phyloP scores from a whole-genome alignment of 805 yeast genomes.

The Myxozyma geophila region DNA sequence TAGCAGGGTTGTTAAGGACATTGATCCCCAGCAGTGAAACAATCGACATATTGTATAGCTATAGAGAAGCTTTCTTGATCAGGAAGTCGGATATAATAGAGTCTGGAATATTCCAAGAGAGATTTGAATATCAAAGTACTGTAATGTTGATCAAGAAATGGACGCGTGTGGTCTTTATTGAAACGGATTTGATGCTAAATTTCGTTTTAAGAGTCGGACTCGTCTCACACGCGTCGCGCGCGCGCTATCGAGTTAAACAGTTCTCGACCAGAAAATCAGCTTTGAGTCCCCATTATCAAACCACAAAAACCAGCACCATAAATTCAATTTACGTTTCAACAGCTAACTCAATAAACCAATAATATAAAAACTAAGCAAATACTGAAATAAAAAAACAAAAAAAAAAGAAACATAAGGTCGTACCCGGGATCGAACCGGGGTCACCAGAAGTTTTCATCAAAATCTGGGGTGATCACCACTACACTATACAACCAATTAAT shows the following conservation, averaged over 20 bases:
- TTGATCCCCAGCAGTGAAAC: constrained; percentile 72
- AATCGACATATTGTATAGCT: constrained; percentile 27
- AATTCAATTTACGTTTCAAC: background rate
- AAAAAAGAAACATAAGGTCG: constrained; percentile 28
- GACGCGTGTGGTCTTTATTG: too few relatives aligned
- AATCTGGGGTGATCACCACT: constrained; percentile 39
- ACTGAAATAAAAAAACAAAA: background rate
- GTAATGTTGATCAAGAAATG: too few relatives aligned
- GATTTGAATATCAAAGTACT: too few relatives aligned
- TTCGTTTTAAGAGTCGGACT: too few relatives aligned
- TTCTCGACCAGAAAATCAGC: too few relatives aligned
- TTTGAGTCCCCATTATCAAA: too few relatives aligned
- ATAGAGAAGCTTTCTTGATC: too few relatives aligned
- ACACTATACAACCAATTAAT: constrained; percentile 36
- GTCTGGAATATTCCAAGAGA: too few relatives aligned
- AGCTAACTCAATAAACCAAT: background rate
- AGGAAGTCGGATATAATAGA: too few relatives aligned
- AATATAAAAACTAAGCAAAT: background rate
- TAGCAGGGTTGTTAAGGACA: constrained; percentile 92
- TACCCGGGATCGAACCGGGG: constrained; percentile 41
- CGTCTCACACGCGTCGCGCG: too few relatives aligned
- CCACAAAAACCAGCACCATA: background rate
- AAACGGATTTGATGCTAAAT: too few relatives aligned
- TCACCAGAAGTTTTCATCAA: constrained; percentile 36
- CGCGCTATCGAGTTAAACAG: too few relatives aligned